These are phyloP conservation scores for Candida manassasensis DNA, from an alignment of 805 yeast species.

Conservation along the genomic window DNA sequence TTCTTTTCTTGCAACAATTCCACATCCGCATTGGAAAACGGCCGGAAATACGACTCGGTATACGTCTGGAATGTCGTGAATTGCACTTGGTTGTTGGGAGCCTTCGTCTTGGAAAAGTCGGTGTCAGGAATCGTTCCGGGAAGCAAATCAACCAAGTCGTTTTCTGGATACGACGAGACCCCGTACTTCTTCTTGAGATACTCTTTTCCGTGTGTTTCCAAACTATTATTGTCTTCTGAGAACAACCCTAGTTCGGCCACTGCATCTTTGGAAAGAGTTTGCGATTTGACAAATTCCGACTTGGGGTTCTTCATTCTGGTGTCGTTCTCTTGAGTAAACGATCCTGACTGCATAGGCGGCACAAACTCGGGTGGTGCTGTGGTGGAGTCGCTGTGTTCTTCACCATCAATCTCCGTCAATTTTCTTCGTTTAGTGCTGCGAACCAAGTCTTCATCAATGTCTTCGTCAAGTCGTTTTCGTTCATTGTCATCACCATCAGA, in stretches of 20 bases:
- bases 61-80: constrained; percentile 81
- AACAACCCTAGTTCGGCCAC: constrained; percentile 58
- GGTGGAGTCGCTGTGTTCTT: constrained; percentile 6
- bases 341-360: constrained; percentile 45
- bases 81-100: constrained; percentile 79
- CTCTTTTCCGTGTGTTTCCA: constrained; percentile 67
- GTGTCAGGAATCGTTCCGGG: constrained; percentile 88
- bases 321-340: constrained; percentile 49
- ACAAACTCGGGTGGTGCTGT: constrained; percentile 12
- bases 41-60: constrained; percentile 79
- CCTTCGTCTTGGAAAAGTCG: constrained; percentile 77
- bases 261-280: constrained; percentile 63
- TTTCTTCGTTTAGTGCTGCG: constrained; percentile 5
- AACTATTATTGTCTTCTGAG: constrained; percentile 53
- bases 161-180: constrained; percentile 85
- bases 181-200: constrained; percentile 72
- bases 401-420: constrained; percentile 4
- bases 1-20: constrained; percentile 62
- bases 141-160: constrained; percentile 65
- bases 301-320: constrained; percentile 65
- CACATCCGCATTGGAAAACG: constrained; percentile 75
- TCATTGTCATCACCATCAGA: constrained; percentile 7
- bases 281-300: constrained; percentile 68
- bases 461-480: too few species aligned
- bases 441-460: constrained; percentile 8